These are phyloP conservation scores for Theileria luwenshuni DNA, from an alignment of 169 alveolate genomes.

Conservation along the genomic window DNA sequence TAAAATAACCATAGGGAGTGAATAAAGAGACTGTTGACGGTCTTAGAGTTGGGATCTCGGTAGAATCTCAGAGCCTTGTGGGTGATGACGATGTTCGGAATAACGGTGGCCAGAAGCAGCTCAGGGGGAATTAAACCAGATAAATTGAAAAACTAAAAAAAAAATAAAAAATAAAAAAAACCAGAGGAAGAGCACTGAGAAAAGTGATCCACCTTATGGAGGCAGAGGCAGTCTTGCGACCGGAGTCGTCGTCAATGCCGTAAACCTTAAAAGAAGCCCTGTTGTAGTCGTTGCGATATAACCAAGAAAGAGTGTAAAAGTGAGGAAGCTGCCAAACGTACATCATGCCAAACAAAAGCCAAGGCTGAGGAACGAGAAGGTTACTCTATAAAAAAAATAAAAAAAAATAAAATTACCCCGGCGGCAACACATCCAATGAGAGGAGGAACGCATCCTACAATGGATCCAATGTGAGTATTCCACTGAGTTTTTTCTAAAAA, in stretches of 20 bases:
- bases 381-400: conserved; percentile 33
- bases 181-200: conserved; percentile 51
- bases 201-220: conserved; percentile 65
- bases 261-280: conserved; percentile 75
- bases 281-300: conserved; percentile 75
- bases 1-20: conserved; percentile 55
- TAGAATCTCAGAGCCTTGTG: conserved; percentile 65
- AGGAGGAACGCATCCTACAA: conserved; percentile 81
- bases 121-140: conserved; percentile 54
- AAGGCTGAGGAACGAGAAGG: conserved; percentile 50
- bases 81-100: conserved; percentile 70
- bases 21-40: conserved; percentile 60
- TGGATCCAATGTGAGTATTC: conserved; percentile 79
- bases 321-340: conserved; percentile 81
- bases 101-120: conserved; percentile 50
- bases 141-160: conserved; percentile 29
- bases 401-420: conserved; percentile 43
- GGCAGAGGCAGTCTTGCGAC: conserved; percentile 71
- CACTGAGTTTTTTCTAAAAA: conserved; percentile 66
- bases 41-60: conserved; percentile 55
- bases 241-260: conserved; percentile 75
- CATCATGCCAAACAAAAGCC: conserved; percentile 75
- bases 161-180: neutral
- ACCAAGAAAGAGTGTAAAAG: conserved; percentile 78
- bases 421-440: conserved; percentile 78